These are phyloP conservation scores for Cercospora sp. DNA, from an alignment of 2,329 filamentous ascomycete species.

Conservation along the genomic window DNA sequence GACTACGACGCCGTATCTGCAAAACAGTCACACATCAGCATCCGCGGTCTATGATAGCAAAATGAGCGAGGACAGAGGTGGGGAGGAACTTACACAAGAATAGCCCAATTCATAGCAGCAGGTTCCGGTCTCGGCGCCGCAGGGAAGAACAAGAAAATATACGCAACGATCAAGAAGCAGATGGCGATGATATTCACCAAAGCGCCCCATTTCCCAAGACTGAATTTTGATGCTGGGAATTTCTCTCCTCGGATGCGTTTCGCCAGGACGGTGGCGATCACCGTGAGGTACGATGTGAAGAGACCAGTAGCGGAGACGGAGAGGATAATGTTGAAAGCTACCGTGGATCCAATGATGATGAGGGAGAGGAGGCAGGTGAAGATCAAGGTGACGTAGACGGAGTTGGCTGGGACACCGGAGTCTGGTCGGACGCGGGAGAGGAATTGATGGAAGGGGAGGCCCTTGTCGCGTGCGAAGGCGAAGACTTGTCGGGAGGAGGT, in stretches of 20 bases:
- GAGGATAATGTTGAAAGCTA: slow-evolving; percentile 47
- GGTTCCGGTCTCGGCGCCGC: slow-evolving; percentile 28
- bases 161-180: slow-evolving; percentile 25
- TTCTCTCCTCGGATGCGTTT: slow-evolving; percentile 27
- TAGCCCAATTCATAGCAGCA: slow-evolving; percentile 36
- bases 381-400: slow-evolving; percentile 31
- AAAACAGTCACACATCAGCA: background rate
- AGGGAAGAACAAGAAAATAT: slow-evolving; percentile 32
- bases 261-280: slow-evolving; percentile 28
- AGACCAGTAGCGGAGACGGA: slow-evolving; percentile 38
- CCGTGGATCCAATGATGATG: slow-evolving; percentile 42
- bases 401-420: slow-evolving; percentile 34
- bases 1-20: slow-evolving; percentile 13
- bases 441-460: slow-evolving; percentile 33
- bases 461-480: slow-evolving; percentile 35
- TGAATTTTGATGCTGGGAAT: slow-evolving; percentile 29
- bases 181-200: slow-evolving; percentile 26
- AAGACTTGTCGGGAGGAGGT: slow-evolving; percentile 35
- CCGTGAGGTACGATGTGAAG: slow-evolving; percentile 29
- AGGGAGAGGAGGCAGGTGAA: slow-evolving; percentile 36
- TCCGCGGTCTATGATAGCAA: background rate
- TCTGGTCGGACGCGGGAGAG: slow-evolving; percentile 29
- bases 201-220: slow-evolving; percentile 35
- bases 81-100: slow-evolving; percentile 29
- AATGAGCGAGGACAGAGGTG: background rate